Conservation (phyloP, 768 basidiomycete species). For the Rhodosporidiobolus sp. region DNA sequence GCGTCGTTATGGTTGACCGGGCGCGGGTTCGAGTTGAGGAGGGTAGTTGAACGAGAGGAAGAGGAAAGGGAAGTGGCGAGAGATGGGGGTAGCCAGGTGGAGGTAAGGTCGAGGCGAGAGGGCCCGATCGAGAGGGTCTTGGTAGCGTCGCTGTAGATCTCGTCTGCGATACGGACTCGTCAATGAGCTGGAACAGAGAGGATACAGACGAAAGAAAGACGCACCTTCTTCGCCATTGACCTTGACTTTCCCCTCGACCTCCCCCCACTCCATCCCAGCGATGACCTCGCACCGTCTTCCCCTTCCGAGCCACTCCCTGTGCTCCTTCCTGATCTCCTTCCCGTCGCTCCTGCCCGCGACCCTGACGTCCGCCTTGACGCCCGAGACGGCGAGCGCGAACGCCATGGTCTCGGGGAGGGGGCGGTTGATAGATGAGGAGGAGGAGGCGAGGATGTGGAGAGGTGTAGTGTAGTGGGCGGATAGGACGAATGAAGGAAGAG, state of each 20-base stretch:
- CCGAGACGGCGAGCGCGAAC: slow-evolving; percentile 21
- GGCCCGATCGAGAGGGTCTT: slow-evolving; percentile 34
- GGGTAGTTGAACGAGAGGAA: background rate
- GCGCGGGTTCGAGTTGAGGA: background rate
- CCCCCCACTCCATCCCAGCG: slow-evolving; percentile 15
- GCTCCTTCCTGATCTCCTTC: slow-evolving; percentile 5
- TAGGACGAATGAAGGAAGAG: slow-evolving; percentile 23
- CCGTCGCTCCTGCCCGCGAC: slow-evolving; percentile 5
- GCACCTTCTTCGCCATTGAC: slow-evolving; percentile 21
- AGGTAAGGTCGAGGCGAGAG: slow-evolving; percentile 21
- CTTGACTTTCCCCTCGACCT: slow-evolving; percentile 32
- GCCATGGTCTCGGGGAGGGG: slow-evolving; percentile 21
- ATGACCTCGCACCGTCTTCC: background rate
- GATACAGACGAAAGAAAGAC: background rate
- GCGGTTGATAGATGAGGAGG: background rate
- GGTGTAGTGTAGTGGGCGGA: slow-evolving; percentile 31
- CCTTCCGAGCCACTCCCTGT: slow-evolving; percentile 18
- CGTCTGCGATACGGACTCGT: background rate
- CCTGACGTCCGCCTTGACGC: slow-evolving; percentile 9
- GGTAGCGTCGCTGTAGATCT: slow-evolving; percentile 6
- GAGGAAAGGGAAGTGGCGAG: background rate
- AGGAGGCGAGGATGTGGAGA: background rate
- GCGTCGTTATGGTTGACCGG: slow-evolving; percentile 29
- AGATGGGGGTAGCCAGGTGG: slow-evolving; percentile 30
- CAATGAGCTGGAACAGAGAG: background rate